phyloP scores from a whole-genome alignment of 1,284 basidiomycete genomes.

The Coniferiporia sulphurascens region DNA sequence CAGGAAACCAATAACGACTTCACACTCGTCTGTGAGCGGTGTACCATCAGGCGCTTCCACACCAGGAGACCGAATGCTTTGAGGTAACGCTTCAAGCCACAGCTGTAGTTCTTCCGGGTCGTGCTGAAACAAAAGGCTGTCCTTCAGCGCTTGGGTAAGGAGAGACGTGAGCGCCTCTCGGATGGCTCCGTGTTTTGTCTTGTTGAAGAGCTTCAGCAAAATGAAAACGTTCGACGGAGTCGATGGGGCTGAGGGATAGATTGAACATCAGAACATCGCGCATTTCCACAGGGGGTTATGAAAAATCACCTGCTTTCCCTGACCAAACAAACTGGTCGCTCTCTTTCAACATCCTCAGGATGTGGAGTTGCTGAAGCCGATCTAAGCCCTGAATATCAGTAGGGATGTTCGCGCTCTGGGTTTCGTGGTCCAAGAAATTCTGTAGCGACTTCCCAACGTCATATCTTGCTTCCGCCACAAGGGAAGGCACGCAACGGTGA shows the following conservation, averaged over 20 bases:
- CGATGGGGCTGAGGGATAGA: slow-evolving; percentile 37
- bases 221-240: slow-evolving; percentile 50
- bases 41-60: slow-evolving; percentile 47
- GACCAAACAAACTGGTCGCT: slow-evolving; percentile 78
- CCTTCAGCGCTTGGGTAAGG: slow-evolving; percentile 56
- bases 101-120: slow-evolving; percentile 66
- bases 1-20: slow-evolving; percentile 65
- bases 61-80: slow-evolving; percentile 31
- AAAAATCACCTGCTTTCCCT: slow-evolving; percentile 57
- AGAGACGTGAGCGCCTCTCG: slow-evolving; percentile 52
- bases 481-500: slow-evolving; percentile 67
- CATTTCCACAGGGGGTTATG: neutral
- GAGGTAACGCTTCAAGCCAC: slow-evolving; percentile 68
- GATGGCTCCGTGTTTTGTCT: slow-evolving; percentile 46
- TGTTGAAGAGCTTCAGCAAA: slow-evolving; percentile 61
- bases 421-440: slow-evolving; percentile 35
- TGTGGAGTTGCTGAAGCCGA: slow-evolving; percentile 70
- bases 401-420: slow-evolving; percentile 21
- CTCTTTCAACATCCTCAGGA: slow-evolving; percentile 65
- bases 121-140: slow-evolving; percentile 80
- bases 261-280: neutral
- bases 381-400: slow-evolving; percentile 41
- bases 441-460: slow-evolving; percentile 80
- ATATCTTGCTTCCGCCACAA: slow-evolving; percentile 76
- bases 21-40: slow-evolving; percentile 52